Evolutionary conservation across 2,329 filamentous ascomycete species (phyloP).

Genomic region (Biscogniauxia sp.): DNA sequence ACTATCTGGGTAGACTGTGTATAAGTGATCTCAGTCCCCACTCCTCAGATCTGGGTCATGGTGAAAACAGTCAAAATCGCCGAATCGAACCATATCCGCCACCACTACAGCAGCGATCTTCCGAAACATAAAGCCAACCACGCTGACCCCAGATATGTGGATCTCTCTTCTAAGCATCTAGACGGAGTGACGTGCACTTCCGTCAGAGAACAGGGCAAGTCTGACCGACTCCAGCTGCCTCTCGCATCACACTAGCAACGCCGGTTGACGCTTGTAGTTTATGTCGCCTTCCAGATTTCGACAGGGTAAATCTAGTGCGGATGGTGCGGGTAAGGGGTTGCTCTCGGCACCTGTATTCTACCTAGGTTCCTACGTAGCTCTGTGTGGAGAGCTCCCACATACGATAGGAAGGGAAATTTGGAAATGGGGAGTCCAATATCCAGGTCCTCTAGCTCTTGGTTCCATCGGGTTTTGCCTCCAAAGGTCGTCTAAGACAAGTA

Average conservation of each 20-base stretch:
- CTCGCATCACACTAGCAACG: neutral
- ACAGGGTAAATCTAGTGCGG: neutral
- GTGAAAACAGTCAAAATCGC: slow-evolving; percentile 29
- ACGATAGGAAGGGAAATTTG: neutral
- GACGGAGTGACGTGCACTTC: neutral
- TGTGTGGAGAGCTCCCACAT: neutral
- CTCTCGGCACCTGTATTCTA: neutral
- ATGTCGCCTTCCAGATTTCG: neutral
- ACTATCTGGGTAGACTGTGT: slow-evolving; percentile 15
- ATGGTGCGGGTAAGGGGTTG: neutral
- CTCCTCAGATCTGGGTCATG: slow-evolving; percentile 1
- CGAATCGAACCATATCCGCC: slow-evolving; percentile 16
- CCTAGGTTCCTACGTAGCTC: neutral
- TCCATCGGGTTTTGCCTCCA: neutral
- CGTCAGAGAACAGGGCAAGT: neutral
- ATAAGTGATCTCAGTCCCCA: slow-evolving; percentile 24
- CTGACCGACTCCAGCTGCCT: neutral
- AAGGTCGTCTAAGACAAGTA: neutral
- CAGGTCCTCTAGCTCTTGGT: neutral
- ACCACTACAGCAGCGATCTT: neutral
- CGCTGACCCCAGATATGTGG: neutral
- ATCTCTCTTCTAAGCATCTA: neutral
- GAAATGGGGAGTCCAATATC: neutral
- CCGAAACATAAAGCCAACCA: neutral
- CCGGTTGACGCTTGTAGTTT: neutral